Evolutionary conservation across 176 grass and related monocot genomes (phyloP).

Genomic region (Urochloa ruziziensis): DNA sequence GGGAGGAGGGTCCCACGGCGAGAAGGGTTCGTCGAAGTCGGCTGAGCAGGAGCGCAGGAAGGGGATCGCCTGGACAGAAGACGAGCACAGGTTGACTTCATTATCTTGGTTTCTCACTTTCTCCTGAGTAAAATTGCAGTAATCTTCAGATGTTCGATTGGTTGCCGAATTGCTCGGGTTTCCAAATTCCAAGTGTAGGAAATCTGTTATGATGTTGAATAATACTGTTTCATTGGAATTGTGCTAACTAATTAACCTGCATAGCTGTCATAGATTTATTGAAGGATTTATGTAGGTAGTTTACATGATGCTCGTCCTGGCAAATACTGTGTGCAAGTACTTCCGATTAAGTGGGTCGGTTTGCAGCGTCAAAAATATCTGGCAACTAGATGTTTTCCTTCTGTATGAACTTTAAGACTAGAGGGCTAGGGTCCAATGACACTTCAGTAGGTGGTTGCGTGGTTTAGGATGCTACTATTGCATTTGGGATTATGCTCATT

Average conservation of each 20-base stretch:
- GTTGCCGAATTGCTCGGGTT: constrained; percentile 26
- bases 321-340: neutral
- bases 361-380: neutral
- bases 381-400: neutral
- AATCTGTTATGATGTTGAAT: neutral
- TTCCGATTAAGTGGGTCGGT: neutral
- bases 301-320: neutral
- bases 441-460: neutral
- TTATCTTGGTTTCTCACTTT: neutral
- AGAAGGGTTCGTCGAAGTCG: constrained; percentile 58
- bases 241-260: neutral
- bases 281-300: neutral
- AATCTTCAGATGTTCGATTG: neutral
- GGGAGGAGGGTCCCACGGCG: constrained; percentile 34
- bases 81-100: constrained; percentile 78
- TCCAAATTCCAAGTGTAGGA: too few relatives aligned
- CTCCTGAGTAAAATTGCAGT: neutral
- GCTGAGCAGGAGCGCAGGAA: constrained; percentile 88
- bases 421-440: constrained; percentile 18
- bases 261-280: neutral
- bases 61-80: constrained; percentile 97
- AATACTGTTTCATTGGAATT: constrained; percentile 20
- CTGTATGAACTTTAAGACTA: constrained; percentile 15
- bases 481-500: neutral
- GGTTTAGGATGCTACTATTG: neutral